Evolutionary conservation across 768 basidiomycete genomes (phyloP).

Genomic region (Mycena crocata): DNA sequence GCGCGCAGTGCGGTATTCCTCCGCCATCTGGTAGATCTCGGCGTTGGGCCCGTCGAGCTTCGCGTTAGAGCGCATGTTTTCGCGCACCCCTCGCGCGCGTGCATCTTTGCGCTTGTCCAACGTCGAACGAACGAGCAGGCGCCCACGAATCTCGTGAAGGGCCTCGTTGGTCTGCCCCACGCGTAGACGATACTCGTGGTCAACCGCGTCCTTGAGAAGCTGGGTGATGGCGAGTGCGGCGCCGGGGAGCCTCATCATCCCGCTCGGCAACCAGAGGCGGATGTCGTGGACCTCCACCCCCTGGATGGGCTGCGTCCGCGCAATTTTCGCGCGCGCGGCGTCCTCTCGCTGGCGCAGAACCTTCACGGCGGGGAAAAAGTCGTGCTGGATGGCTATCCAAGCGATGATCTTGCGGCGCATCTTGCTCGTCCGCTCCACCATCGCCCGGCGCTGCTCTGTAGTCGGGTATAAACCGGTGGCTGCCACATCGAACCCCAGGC

Average conservation of each 20-base stretch:
- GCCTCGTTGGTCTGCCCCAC: conserved; percentile 42
- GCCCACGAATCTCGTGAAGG: conserved; percentile 33
- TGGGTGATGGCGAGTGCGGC: neutral
- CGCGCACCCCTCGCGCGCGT: conserved; percentile 33
- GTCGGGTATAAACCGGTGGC: conserved; percentile 26
- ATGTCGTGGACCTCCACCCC: neutral
- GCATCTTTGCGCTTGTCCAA: conserved; percentile 37
- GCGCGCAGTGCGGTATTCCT: conserved; percentile 35
- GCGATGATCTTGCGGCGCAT: too few relatives aligned
- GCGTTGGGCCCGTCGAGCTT: conserved; percentile 29
- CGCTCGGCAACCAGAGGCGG: conserved; percentile 38
- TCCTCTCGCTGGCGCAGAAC: neutral
- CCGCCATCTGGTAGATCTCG: conserved; percentile 24
- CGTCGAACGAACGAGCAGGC: conserved; percentile 36
- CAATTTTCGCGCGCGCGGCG: neutral
- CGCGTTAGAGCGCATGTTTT: conserved; percentile 37
- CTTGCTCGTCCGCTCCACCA: too few relatives aligned
- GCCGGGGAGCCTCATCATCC: conserved; percentile 12
- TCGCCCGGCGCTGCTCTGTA: too few relatives aligned
- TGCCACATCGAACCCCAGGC: neutral
- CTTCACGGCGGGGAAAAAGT: neutral
- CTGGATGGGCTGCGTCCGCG: neutral
- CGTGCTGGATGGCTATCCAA: too few relatives aligned
- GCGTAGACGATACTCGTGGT: conserved; percentile 37
- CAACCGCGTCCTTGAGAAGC: neutral